Percentiles rank a stretch among this genome's conserved stretches.
phyloP scores from a whole-genome alignment of 257 asterid species.

The Mitragyna speciosa region DNA sequence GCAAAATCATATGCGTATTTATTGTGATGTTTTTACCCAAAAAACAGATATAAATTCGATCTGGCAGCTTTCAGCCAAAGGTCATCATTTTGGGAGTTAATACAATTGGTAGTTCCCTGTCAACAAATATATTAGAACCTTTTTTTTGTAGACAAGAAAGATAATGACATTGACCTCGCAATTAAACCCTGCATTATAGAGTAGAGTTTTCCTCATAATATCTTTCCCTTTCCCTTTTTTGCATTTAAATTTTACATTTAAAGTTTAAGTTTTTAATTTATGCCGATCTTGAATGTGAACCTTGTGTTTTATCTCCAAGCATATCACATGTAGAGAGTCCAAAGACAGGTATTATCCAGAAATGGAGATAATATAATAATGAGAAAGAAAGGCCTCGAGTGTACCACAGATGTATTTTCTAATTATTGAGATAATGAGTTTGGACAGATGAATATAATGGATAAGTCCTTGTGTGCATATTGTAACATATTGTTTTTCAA shows the following conservation, averaged over 20 bases:
- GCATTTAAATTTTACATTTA: too few relatives aligned
- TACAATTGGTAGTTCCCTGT: background rate
- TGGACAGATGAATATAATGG: too few relatives aligned
- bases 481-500: too few relatives aligned
- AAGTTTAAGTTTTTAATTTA: background rate
- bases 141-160: background rate
- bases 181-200: background rate
- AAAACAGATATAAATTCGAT: background rate
- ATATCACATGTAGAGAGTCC: background rate
- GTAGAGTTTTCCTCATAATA: too few relatives aligned
- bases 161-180: background rate
- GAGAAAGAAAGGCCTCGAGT: too few relatives aligned
- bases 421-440: background rate
- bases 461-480: too few relatives aligned
- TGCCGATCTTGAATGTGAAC: background rate
- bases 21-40: background rate
- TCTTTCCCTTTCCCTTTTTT: too few relatives aligned
- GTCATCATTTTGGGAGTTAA: too few relatives aligned
- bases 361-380: too few relatives aligned
- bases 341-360: background rate
- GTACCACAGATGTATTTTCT: too few relatives aligned
- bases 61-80: too few relatives aligned
- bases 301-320: background rate
- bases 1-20: background rate
- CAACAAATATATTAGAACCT: background rate